Conservation (phyloP, 805 yeast species). For the Wickerhamomyces sydowiorum region DNA sequence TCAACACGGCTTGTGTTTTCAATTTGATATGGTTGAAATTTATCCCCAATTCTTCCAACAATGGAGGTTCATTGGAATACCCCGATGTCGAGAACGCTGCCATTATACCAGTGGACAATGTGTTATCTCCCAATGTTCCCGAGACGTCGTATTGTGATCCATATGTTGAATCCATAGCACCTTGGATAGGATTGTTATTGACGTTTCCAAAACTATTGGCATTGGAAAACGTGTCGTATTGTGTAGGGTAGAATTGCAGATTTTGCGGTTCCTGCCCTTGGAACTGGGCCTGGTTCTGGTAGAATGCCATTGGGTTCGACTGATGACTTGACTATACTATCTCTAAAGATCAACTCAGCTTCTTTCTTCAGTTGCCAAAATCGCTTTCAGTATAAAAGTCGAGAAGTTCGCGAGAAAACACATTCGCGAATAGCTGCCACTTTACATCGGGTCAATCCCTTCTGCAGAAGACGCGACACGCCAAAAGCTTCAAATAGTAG, state of each 20-base stretch:
- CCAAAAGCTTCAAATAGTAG: too few relatives aligned
- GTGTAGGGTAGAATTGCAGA: constrained; percentile 25
- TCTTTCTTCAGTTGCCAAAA: neutral
- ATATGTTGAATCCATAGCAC: constrained; percentile 29
- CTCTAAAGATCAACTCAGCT: too few relatives aligned
- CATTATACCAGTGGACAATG: constrained; percentile 66
- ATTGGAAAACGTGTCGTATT: constrained; percentile 13
- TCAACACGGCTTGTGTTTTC: constrained; percentile 82
- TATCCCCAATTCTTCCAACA: constrained; percentile 89
- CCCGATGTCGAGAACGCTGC: constrained; percentile 94
- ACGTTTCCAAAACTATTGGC: constrained; percentile 6
- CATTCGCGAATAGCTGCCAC: neutral
- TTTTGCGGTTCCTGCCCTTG: constrained; percentile 12
- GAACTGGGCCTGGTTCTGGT: constrained; percentile 2
- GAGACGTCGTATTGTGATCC: constrained; percentile 15
- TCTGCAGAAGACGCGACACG: neutral
- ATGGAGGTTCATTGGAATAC: constrained; percentile 91
- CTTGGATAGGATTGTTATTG: constrained; percentile 24
- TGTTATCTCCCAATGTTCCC: constrained; percentile 25
- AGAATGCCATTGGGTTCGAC: constrained; percentile 8
- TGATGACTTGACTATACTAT: neutral
- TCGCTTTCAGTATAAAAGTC: neutral
- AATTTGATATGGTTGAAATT: constrained; percentile 81
- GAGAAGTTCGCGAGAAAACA: neutral
- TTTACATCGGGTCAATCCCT: neutral